These are phyloP conservation scores for Alloteropsis angusta DNA, from an alignment of 202 grass and related monocot genomes.

Conservation along the genomic window DNA sequence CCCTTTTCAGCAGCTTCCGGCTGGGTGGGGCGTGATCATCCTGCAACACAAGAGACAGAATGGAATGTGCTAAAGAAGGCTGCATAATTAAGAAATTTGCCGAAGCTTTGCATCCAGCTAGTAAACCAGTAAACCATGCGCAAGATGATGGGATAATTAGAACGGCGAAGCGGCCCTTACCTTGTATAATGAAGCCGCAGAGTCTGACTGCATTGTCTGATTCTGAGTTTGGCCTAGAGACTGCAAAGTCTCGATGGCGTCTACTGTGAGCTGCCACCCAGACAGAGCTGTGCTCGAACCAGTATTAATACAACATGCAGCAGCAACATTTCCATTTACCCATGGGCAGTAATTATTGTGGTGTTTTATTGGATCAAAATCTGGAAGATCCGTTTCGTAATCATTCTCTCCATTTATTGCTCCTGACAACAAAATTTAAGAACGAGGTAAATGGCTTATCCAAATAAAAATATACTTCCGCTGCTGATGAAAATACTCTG, in stretches of 20 bases:
- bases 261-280: slow-evolving; percentile 89
- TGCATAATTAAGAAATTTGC: too few species aligned
- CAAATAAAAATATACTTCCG: background rate
- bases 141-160: too few species aligned
- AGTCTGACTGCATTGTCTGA: slow-evolving; percentile 76
- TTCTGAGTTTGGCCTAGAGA: slow-evolving; percentile 72
- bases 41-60: slow-evolving; percentile 27
- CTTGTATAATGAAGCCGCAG: slow-evolving; percentile 90
- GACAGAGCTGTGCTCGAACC: slow-evolving; percentile 42
- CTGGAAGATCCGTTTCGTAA: slow-evolving; percentile 48
- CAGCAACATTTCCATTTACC: slow-evolving; percentile 87
- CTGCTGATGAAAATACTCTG: background rate
- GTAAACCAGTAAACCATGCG: too few species aligned
- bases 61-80: background rate
- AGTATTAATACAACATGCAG: slow-evolving; percentile 44
- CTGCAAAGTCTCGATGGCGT: slow-evolving; percentile 72
- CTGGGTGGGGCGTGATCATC: slow-evolving; percentile 66
- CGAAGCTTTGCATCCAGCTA: too few species aligned
- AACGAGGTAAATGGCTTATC: background rate
- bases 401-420: slow-evolving; percentile 71
- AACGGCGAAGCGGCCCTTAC: too few species aligned
- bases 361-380: slow-evolving; percentile 93
- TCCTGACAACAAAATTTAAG: slow-evolving; percentile 29
- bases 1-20: slow-evolving; percentile 49
- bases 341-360: slow-evolving; percentile 89